Conservation (phyloP, 2,329 filamentous ascomycete species). For the Neoscytalidium dimidiatum region DNA sequence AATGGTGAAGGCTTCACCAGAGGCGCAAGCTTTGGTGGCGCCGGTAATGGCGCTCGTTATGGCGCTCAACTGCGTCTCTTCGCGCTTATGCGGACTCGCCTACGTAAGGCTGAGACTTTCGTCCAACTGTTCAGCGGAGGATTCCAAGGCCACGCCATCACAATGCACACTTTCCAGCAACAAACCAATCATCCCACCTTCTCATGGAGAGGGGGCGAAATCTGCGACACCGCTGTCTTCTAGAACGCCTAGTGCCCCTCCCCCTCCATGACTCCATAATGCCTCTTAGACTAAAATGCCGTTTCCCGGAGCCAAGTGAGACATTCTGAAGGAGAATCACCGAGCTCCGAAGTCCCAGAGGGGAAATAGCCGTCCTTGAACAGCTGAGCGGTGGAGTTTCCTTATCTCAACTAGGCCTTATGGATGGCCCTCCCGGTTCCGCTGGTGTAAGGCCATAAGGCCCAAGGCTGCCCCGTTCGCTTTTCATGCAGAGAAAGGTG, state of each 20-base stretch:
- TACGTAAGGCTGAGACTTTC: neutral
- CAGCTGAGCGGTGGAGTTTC: neutral
- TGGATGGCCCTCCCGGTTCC: neutral
- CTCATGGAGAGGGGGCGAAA: neutral
- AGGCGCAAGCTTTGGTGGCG: neutral
- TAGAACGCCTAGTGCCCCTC: slow-evolving; percentile 6
- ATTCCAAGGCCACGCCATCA: slow-evolving; percentile 1
- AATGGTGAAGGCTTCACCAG: neutral
- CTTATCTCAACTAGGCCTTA: neutral
- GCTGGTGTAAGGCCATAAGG: neutral
- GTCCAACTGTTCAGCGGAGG: neutral
- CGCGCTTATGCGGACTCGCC: neutral
- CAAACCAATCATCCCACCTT: neutral
- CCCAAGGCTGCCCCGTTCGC: slow-evolving; percentile 3
- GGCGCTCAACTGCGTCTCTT: neutral
- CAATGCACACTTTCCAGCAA: neutral
- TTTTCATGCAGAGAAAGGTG: neutral
- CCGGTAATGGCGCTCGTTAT: neutral
- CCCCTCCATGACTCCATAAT: neutral
- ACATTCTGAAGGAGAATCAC: slow-evolving; percentile 5
- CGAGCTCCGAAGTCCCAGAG: neutral
- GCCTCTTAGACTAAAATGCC: neutral
- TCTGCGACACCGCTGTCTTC: neutral
- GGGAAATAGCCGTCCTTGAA: neutral
- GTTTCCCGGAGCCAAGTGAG: neutral